Conservation (phyloP, 805 yeast species). For the Naumovozyma baii region DNA sequence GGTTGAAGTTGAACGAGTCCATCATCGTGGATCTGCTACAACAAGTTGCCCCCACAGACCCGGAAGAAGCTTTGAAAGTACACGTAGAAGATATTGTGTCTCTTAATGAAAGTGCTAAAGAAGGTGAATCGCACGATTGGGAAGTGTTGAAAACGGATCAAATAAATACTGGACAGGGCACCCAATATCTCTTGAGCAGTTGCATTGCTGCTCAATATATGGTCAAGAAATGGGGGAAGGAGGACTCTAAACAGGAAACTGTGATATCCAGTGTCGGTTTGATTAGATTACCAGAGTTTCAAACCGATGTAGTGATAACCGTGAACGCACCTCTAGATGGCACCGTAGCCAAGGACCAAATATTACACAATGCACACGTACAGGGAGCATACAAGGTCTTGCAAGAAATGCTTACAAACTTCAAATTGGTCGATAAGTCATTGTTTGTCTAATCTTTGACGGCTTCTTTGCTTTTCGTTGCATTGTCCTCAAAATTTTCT, state of each 20-base stretch:
- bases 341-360: too few relatives aligned
- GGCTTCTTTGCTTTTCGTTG: too few relatives aligned
- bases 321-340: slow-evolving; percentile 42
- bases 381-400: slow-evolving; percentile 17
- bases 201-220: not conserved
- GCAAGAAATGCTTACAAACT: slow-evolving; percentile 15
- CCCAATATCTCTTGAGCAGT: too few relatives aligned
- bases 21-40: slow-evolving; percentile 60
- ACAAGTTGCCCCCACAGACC: slow-evolving; percentile 33
- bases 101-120: slow-evolving; percentile 26
- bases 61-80: slow-evolving; percentile 35
- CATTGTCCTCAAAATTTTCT: too few relatives aligned
- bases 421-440: slow-evolving; percentile 21
- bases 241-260: slow-evolving; percentile 22
- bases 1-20: slow-evolving; percentile 39
- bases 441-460: slow-evolving; percentile 16
- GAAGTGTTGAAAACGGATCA: not conserved
- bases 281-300: slow-evolving; percentile 40
- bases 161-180: too few relatives aligned
- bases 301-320: slow-evolving; percentile 54
- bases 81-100: slow-evolving; percentile 50
- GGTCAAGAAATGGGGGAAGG: slow-evolving; percentile 45
- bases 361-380: slow-evolving; percentile 2
- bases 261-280: slow-evolving; percentile 49
- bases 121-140: not conserved